Evolutionary conservation across 164 flowering plant genomes (phyloP).

Genomic region (Saururus chinensis): DNA sequence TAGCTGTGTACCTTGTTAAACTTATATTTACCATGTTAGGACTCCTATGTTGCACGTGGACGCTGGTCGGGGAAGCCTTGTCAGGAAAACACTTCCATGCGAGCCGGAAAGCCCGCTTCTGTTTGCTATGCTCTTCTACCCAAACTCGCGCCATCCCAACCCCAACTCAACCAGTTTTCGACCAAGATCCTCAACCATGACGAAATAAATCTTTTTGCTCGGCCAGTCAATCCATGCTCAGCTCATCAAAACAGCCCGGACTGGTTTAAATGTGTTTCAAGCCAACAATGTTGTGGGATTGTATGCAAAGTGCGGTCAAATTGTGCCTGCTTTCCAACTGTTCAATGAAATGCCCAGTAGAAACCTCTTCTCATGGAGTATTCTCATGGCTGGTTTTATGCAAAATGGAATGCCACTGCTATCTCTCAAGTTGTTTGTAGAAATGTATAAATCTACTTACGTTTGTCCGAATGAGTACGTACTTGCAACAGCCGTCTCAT

Average conservation of each 20-base stretch:
- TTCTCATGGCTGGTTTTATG: slow-evolving; percentile 47
- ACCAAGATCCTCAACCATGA: background rate
- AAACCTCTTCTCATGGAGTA: slow-evolving; percentile 56
- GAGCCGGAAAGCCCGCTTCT: background rate
- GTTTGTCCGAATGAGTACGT: slow-evolving; percentile 45
- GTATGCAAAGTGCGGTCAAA: slow-evolving; percentile 38
- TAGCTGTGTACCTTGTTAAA: too few relatives aligned
- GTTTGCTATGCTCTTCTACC: background rate
- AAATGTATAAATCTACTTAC: slow-evolving; percentile 18
- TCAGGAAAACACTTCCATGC: too few relatives aligned
- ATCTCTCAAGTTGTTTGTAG: slow-evolving; percentile 35
- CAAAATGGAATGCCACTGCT: slow-evolving; percentile 29
- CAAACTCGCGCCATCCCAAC: slow-evolving; percentile 2
- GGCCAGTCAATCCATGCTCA: slow-evolving; percentile 46
- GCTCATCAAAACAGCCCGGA: slow-evolving; percentile 19
- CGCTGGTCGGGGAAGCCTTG: too few relatives aligned
- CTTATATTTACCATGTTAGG: too few relatives aligned
- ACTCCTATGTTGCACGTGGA: too few relatives aligned
- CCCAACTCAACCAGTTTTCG: background rate
- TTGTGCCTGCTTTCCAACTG: slow-evolving; percentile 32
- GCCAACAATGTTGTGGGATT: slow-evolving; percentile 41
- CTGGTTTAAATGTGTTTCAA: slow-evolving; percentile 9
- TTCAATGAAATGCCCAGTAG: slow-evolving; percentile 48
- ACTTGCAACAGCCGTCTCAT: slow-evolving; percentile 42
- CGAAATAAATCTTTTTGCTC: background rate